Evolutionary conservation across 2,329 filamentous ascomycete species (phyloP).

Genomic region (Neoscytalidium dimidiatum): DNA sequence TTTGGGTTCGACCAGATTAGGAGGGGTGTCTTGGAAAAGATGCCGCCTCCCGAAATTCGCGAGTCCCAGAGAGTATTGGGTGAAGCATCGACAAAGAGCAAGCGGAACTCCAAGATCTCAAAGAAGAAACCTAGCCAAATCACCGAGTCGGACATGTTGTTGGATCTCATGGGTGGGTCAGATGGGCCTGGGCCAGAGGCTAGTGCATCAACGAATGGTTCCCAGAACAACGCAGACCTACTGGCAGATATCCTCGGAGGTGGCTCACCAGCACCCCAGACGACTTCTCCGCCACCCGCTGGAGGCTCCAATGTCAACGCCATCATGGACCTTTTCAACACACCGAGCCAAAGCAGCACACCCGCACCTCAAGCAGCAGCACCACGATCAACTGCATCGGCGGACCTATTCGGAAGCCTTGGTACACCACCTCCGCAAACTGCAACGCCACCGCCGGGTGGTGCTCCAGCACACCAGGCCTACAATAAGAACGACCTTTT

Average conservation of each 20-base stretch:
- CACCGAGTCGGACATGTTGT: slow-evolving; percentile 85
- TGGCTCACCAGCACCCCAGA: slow-evolving; percentile 52
- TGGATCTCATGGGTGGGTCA: slow-evolving; percentile 88
- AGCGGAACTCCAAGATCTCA: slow-evolving; percentile 60
- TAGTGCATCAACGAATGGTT: slow-evolving; percentile 57
- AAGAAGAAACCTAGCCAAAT: slow-evolving; percentile 77
- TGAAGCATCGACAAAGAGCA: slow-evolving; percentile 60
- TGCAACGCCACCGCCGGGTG: slow-evolving; percentile 39
- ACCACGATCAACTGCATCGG: slow-evolving; percentile 38
- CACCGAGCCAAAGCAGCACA: slow-evolving; percentile 45
- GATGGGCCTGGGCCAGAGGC: slow-evolving; percentile 62
- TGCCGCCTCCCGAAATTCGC: slow-evolving; percentile 95
- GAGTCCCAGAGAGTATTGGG: slow-evolving; percentile 91
- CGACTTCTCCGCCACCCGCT: slow-evolving; percentile 36
- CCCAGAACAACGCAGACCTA: slow-evolving; percentile 78
- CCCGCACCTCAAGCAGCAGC: slow-evolving; percentile 43
- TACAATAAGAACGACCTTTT: slow-evolving; percentile 86
- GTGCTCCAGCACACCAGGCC: slow-evolving; percentile 62
- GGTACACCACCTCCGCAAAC: slow-evolving; percentile 51
- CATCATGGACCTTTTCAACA: slow-evolving; percentile 88
- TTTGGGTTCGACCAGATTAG: slow-evolving; percentile 87
- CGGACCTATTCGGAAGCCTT: slow-evolving; percentile 47
- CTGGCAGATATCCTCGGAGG: slow-evolving; percentile 90
- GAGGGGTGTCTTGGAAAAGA: slow-evolving; percentile 89
- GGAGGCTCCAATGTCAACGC: slow-evolving; percentile 49